These are phyloP conservation scores for Neurospora cerealis DNA, from an alignment of 495 filamentous ascomycete genomes.

Conservation along the genomic window DNA sequence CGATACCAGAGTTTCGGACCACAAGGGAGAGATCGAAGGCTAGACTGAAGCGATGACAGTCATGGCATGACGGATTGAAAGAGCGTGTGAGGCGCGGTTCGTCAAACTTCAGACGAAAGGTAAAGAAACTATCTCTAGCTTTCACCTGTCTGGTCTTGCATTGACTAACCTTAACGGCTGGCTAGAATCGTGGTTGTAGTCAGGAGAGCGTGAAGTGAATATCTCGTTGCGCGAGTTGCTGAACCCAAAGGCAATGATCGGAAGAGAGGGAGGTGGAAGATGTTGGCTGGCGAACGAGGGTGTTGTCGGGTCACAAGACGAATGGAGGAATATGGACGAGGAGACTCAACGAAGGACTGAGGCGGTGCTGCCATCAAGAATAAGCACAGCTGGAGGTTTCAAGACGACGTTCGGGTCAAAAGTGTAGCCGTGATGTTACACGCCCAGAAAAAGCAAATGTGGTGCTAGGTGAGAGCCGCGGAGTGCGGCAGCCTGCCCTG, in stretches of 20 bases:
- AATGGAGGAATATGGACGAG: not conserved
- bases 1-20: not conserved
- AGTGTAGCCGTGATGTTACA: not conserved
- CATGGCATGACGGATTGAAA: not conserved
- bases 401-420: not conserved
- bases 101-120: not conserved
- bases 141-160: not conserved
- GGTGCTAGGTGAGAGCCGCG: not conserved
- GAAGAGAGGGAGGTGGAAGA: not conserved
- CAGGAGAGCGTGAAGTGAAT: not conserved
- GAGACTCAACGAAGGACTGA: not conserved
- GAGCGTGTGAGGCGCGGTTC: not conserved
- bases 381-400: not conserved
- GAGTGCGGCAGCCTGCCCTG: not conserved
- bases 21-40: not conserved
- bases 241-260: not conserved
- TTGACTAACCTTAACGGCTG: not conserved
- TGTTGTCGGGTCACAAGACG: not conserved
- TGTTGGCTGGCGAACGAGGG: not conserved
- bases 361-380: not conserved
- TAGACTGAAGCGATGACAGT: not conserved
- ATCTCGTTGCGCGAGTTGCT: not conserved
- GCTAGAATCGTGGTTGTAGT: not conserved
- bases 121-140: not conserved
- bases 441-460: not conserved